Conservation (phyloP, 352 stramenopile genomes). For the Phytopythium ostracodes region DNA sequence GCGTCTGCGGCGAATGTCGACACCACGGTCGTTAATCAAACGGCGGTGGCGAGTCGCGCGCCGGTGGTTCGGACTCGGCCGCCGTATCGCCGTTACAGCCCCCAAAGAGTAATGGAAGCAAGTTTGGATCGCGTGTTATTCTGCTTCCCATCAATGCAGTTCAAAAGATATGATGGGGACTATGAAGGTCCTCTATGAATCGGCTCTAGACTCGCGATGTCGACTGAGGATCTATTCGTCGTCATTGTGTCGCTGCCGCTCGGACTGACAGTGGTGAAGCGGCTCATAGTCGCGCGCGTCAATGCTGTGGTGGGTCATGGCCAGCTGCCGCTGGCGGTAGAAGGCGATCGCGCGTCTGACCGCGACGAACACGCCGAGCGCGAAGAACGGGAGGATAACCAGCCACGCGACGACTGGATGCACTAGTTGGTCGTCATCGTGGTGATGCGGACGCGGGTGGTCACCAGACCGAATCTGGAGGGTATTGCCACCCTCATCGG, state of each 20-base stretch:
- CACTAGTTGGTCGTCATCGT: neutral
- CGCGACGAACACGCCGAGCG: constrained; percentile 1
- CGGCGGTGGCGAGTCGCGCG: too few relatives aligned
- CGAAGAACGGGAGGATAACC: constrained; percentile 5
- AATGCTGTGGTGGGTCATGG: neutral
- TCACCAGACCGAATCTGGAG: constrained; percentile 1
- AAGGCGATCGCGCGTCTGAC: neutral
- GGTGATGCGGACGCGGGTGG: neutral
- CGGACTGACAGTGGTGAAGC: neutral
- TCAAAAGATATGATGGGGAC: neutral
- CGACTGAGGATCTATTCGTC: neutral
- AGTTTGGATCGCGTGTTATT: too few relatives aligned
- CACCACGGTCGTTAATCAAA: too few relatives aligned
- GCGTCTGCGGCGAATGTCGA: too few relatives aligned
- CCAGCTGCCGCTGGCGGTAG: constrained; percentile 2
- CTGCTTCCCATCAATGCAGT: too few relatives aligned
- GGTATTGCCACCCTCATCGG: neutral
- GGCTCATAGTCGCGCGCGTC: constrained; percentile 5
- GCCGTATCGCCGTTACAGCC: too few relatives aligned
- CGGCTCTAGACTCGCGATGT: too few relatives aligned
- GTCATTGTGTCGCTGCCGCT: neutral
- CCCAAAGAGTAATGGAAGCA: too few relatives aligned
- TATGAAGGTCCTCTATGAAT: neutral
- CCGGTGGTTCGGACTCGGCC: too few relatives aligned
- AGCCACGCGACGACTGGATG: neutral